Percentiles rank a stretch among this genome's conserved stretches.
Evolutionary conservation across 1,284 basidiomycete species (phyloP).

Genomic region (Mycosarcoma mackinlayi): DNA sequence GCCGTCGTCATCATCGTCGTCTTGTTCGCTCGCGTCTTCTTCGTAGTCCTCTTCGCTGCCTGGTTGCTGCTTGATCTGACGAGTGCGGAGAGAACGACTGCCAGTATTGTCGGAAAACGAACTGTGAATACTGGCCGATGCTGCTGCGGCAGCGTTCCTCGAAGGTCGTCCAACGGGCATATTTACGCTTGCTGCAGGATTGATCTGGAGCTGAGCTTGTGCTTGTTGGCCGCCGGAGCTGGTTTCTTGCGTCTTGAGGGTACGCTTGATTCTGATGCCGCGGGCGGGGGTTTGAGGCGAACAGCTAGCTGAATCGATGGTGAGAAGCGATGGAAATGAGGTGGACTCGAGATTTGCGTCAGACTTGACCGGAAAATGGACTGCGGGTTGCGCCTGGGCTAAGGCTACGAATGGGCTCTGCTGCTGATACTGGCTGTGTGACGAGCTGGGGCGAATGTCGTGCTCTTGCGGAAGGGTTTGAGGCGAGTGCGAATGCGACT

Average conservation of each 20-base stretch:
- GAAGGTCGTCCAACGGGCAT: slow-evolving; percentile 16
- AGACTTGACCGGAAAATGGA: slow-evolving; percentile 4
- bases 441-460: background rate
- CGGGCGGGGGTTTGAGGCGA: slow-evolving; percentile 19
- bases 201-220: slow-evolving; percentile 36
- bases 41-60: slow-evolving; percentile 42
- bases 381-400: background rate
- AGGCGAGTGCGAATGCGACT: slow-evolving; percentile 13
- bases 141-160: slow-evolving; percentile 23
- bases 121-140: slow-evolving; percentile 24
- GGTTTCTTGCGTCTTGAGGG: slow-evolving; percentile 17
- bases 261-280: slow-evolving; percentile 32
- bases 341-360: slow-evolving; percentile 10
- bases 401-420: slow-evolving; percentile 4
- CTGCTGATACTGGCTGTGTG: slow-evolving; percentile 5
- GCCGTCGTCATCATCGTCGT: slow-evolving; percentile 42
- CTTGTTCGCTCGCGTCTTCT: slow-evolving; percentile 33
- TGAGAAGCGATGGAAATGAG: slow-evolving; percentile 18
- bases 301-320: slow-evolving; percentile 4
- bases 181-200: slow-evolving; percentile 14
- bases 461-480: slow-evolving; percentile 7
- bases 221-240: slow-evolving; percentile 30
- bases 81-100: slow-evolving; percentile 12
- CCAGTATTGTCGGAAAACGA: slow-evolving; percentile 9
- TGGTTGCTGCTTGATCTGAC: slow-evolving; percentile 28